Conservation (phyloP, 2,329 filamentous ascomycete genomes). For the Cercospora zeina region DNA sequence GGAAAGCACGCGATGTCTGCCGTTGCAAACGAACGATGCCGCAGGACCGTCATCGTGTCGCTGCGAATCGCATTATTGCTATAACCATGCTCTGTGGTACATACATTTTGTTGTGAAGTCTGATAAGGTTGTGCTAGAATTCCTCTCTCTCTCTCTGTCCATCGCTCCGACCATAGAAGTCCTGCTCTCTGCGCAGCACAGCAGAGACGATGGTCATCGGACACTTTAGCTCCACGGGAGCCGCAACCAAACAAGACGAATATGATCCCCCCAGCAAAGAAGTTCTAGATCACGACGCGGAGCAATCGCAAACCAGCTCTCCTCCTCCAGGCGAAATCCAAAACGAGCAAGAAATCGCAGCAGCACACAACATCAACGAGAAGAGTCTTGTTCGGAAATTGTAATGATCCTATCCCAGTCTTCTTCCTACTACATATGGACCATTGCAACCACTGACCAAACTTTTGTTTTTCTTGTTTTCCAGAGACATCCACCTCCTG, state of each 20-base stretch:
- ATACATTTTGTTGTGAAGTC: not conserved
- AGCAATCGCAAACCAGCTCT: conserved; percentile 5
- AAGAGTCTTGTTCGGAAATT: conserved; percentile 60
- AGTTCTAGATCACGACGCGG: not conserved
- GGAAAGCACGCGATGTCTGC: conserved; percentile 12
- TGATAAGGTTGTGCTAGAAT: not conserved
- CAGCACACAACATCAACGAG: conserved; percentile 52
- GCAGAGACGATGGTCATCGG: not conserved
- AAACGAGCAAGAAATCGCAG: conserved; percentile 27
- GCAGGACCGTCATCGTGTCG: conserved; percentile 8
- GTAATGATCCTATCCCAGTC: conserved; percentile 6
- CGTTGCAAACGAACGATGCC: conserved; percentile 2
- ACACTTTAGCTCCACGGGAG: not conserved
- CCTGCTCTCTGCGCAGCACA: not conserved
- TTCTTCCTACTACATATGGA: not conserved
- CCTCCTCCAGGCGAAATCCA: conserved; percentile 7
- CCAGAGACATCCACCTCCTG: conserved; percentile 43
- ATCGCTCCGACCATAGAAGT: no score
- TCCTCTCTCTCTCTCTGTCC: not conserved
- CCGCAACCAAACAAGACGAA: not conserved
- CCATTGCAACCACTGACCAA: not conserved
- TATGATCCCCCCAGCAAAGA: conserved; percentile 4
- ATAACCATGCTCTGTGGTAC: not conserved
- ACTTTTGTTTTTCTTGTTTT: not conserved
- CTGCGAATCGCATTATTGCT: not conserved